Evolutionary conservation across 495 filamentous ascomycete genomes (phyloP).

Genomic region (Cenococcum geophilum): DNA sequence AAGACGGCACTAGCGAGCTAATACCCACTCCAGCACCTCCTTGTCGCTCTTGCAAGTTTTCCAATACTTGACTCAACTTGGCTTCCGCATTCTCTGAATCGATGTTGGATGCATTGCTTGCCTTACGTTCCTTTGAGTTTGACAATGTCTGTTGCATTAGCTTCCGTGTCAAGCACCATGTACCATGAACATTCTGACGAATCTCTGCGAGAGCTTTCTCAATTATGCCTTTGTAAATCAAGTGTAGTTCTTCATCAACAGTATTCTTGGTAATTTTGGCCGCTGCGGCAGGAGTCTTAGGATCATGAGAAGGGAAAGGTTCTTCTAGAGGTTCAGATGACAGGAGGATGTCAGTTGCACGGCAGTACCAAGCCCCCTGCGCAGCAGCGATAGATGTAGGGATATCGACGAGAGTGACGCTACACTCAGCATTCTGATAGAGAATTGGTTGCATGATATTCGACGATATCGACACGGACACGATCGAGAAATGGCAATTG

Average conservation of each 20-base stretch:
- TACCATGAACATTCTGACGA: constrained; percentile 11
- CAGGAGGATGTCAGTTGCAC: constrained; percentile 20
- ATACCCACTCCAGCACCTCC: constrained; percentile 18
- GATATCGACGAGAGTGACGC: constrained; percentile 55
- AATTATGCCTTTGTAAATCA: constrained; percentile 22
- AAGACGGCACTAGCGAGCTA: not conserved
- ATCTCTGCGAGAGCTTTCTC: constrained; percentile 35
- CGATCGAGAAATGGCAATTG: no score
- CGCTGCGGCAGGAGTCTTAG: constrained; percentile 33
- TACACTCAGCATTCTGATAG: constrained; percentile 44
- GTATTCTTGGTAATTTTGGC: constrained; percentile 12
- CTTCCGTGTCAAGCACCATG: constrained; percentile 44
- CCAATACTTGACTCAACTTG: not conserved
- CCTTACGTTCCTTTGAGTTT: constrained; percentile 23
- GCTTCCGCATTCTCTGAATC: not conserved
- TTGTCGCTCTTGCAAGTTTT: not conserved
- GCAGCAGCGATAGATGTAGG: constrained; percentile 52
- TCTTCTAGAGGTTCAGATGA: constrained; percentile 28
- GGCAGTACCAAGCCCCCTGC: constrained; percentile 22
- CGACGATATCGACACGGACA: not conserved
- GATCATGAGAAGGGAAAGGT: constrained; percentile 33
- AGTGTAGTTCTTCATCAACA: constrained; percentile 27
- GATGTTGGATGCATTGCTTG: constrained; percentile 4
- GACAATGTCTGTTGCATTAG: constrained; percentile 10
- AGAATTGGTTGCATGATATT: constrained; percentile 31